These are phyloP conservation scores for Neurospora sp. DNA, from an alignment of 495 filamentous ascomycete genomes.

Conservation along the genomic window DNA sequence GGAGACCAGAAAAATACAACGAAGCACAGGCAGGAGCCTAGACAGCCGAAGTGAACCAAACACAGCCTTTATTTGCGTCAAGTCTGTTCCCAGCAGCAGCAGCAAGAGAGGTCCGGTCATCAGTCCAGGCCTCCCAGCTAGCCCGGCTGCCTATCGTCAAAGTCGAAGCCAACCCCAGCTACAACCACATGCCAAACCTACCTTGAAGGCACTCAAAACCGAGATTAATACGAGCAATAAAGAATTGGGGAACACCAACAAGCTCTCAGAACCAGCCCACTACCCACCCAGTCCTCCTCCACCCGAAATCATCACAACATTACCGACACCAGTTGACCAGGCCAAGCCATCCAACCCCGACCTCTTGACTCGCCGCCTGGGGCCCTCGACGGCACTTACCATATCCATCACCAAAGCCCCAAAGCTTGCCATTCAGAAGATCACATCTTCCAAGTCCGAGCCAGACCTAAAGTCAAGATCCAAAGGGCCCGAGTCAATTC, in stretches of 20 bases:
- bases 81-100: neutral
- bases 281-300: neutral
- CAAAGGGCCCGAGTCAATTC: neutral
- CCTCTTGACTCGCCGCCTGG: neutral
- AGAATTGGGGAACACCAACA: neutral
- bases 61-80: neutral
- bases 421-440: neutral
- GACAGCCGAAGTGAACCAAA: neutral
- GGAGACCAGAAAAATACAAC: neutral
- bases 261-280: neutral
- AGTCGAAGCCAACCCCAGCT: neutral
- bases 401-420: neutral
- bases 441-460: neutral
- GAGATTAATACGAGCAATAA: neutral
- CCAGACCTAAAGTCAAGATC: neutral
- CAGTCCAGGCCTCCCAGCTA: neutral
- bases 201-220: neutral
- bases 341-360: neutral
- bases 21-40: neutral
- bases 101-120: neutral
- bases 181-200: neutral
- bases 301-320: neutral
- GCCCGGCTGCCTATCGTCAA: neutral
- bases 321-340: neutral
- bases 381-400: neutral